A percentile compares a stretch with the other conserved stretches of the same genome.
Conservation (phyloP, 78 protist species). For the Diacronema lutheri region DNA sequence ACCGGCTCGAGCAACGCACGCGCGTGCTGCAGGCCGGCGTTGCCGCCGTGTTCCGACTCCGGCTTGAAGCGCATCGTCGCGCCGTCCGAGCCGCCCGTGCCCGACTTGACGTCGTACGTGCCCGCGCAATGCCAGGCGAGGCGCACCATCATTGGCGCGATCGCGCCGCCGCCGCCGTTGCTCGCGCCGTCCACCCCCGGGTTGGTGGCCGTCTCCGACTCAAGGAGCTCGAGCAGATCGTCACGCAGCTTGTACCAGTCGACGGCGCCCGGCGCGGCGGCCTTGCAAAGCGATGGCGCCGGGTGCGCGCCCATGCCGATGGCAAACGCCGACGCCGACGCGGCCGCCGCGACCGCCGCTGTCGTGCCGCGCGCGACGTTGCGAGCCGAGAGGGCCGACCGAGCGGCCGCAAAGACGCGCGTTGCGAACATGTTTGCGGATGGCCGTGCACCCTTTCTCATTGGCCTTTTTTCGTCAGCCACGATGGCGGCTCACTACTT, state of each 20-base stretch:
- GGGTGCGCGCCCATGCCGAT: too few species aligned
- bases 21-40: slow-evolving; percentile 47
- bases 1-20: slow-evolving; percentile 44
- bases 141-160: slow-evolving; percentile 61
- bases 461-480: too few species aligned
- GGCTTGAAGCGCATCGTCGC: slow-evolving; percentile 62
- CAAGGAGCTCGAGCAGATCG: not conserved
- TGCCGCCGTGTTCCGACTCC: slow-evolving; percentile 54
- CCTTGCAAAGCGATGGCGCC: too few species aligned
- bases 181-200: not conserved
- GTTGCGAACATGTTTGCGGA: too few species aligned
- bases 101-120: slow-evolving; percentile 27
- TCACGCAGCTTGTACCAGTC: not conserved
- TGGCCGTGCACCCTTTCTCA: too few species aligned
- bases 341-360: too few species aligned
- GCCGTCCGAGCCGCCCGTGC: slow-evolving; percentile 55
- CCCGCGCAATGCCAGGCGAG: slow-evolving; percentile 76
- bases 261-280: too few species aligned
- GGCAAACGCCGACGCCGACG: too few species aligned
- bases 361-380: too few species aligned
- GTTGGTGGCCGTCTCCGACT: not conserved
- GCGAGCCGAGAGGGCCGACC: too few species aligned
- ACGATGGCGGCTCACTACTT: too few species aligned
- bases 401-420: too few species aligned
- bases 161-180: not conserved